These are phyloP conservation scores for Penicillium canariense DNA, from an alignment of 495 filamentous ascomycete genomes.

Conservation along the genomic window DNA sequence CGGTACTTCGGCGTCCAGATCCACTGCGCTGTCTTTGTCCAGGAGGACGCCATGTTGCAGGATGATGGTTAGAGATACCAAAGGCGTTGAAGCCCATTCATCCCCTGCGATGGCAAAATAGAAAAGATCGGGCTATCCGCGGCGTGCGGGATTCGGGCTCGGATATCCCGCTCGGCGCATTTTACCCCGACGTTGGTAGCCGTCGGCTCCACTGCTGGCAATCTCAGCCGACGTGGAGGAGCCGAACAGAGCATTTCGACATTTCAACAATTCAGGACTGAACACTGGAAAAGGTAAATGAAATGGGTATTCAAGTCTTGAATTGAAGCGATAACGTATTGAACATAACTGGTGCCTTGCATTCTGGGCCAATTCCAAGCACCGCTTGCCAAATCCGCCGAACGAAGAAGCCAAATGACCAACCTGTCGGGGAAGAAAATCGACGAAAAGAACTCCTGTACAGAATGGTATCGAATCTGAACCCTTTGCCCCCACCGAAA, in stretches of 20 bases:
- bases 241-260: too few species aligned
- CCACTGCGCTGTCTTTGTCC: slow-evolving; percentile 23
- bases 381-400: neutral
- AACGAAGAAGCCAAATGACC: too few species aligned
- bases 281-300: neutral
- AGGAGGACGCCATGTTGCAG: slow-evolving; percentile 5
- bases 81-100: neutral
- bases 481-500: slow-evolving; percentile 19
- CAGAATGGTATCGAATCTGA: slow-evolving; percentile 47
- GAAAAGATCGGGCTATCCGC: neutral
- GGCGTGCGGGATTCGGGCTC: slow-evolving; percentile 4
- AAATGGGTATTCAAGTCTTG: neutral
- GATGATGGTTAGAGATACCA: neutral
- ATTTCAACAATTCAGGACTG: neutral
- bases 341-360: slow-evolving; percentile 6
- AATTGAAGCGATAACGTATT: slow-evolving; percentile 1
- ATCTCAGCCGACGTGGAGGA: neutral
- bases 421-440: too few species aligned
- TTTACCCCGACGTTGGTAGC: slow-evolving; percentile 8
- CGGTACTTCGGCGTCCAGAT: slow-evolving; percentile 21
- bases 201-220: neutral
- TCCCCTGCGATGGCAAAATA: neutral
- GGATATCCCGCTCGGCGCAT: slow-evolving; percentile 13
- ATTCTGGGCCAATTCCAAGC: slow-evolving; percentile 17
- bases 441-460: slow-evolving; percentile 32